Conservation (phyloP, 805 yeast species). For the Metschnikowia picachoensis region DNA sequence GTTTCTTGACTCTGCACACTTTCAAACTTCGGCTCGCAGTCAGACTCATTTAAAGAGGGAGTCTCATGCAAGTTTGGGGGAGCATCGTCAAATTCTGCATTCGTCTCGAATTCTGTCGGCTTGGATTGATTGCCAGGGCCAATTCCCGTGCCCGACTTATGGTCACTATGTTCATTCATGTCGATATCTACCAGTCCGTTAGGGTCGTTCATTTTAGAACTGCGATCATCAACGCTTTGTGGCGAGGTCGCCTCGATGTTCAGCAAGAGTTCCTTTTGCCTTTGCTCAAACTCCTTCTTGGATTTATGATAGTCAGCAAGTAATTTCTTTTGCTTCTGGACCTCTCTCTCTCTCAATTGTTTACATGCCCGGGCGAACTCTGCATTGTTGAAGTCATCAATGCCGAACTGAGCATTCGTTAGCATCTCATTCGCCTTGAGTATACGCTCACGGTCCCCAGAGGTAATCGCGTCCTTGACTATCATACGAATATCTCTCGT, state of each 20-base stretch:
- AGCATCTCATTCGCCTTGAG: slow-evolving; percentile 88
- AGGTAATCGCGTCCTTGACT: slow-evolving; percentile 65
- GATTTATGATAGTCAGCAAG: slow-evolving; percentile 33
- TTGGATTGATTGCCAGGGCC: not conserved
- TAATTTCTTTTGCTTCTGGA: slow-evolving; percentile 45
- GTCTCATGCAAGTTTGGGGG: too few relatives aligned
- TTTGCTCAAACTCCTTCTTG: slow-evolving; percentile 22
- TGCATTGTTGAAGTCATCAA: slow-evolving; percentile 80
- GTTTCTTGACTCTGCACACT: too few relatives aligned
- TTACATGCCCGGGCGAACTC: slow-evolving; percentile 75
- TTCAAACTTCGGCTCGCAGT: too few relatives aligned
- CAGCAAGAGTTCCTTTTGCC: slow-evolving; percentile 13
- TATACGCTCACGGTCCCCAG: slow-evolving; percentile 80
- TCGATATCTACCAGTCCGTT: not conserved
- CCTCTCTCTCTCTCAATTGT: slow-evolving; percentile 64
- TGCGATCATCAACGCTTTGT: not conserved
- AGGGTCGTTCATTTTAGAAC: not conserved
- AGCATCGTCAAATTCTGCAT: not conserved
- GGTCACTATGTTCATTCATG: not conserved
- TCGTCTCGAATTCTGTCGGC: not conserved
- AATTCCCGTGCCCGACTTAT: not conserved
- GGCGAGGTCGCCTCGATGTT: not conserved
- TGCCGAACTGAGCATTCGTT: slow-evolving; percentile 92
- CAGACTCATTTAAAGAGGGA: too few relatives aligned
- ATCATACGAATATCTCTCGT: slow-evolving; percentile 82